phyloP scores from a whole-genome alignment of 495 filamentous ascomycete genomes.

The Daldinia concentrica region DNA sequence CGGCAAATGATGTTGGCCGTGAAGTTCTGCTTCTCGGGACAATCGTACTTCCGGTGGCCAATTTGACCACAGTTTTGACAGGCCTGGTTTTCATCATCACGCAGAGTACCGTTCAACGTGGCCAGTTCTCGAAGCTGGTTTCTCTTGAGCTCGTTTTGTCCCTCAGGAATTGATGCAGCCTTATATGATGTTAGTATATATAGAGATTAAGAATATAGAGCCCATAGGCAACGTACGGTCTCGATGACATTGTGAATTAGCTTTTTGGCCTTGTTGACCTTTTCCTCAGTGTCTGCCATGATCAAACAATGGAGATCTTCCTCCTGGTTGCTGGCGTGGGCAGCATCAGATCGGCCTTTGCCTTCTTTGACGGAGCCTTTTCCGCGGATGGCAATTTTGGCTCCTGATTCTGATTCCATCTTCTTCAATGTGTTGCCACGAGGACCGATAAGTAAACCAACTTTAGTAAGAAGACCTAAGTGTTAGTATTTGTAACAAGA shows the following conservation, averaged over 20 bases:
- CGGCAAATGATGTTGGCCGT: conserved; percentile 99
- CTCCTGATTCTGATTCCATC: conserved; percentile 96
- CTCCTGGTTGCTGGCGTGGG: conserved; percentile 99
- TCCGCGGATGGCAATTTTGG: conserved; percentile 98
- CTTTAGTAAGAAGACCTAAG: conserved; percentile 89
- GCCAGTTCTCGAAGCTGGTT: conserved; percentile 98
- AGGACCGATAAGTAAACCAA: conserved; percentile 99
- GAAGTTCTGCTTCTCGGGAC: conserved; percentile 96
- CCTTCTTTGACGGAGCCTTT: conserved; percentile 99
- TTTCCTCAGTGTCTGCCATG: conserved; percentile 98
- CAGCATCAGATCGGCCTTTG: conserved; percentile 97
- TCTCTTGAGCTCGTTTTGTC: conserved; percentile 96
- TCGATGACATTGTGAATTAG: conserved; percentile 97
- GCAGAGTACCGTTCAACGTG: conserved; percentile 95
- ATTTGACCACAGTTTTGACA: conserved; percentile 99
- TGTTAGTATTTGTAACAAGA: conserved; percentile 79
- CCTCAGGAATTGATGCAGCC: conserved; percentile 98
- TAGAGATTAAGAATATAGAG: background rate
- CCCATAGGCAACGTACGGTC: conserved; percentile 71
- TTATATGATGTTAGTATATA: conserved; percentile 56
- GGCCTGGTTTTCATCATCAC: conserved; percentile 98
- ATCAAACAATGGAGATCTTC: conserved; percentile 98
- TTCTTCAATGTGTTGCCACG: conserved; percentile 99
- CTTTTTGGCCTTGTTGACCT: conserved; percentile 97
- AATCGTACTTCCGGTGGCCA: conserved; percentile 98